A percentile compares a stretch with the other conserved stretches of the same genome.
These are phyloP conservation scores for Scutellaria barbata DNA, from an alignment of 257 asterid species.

Conservation along the genomic window DNA sequence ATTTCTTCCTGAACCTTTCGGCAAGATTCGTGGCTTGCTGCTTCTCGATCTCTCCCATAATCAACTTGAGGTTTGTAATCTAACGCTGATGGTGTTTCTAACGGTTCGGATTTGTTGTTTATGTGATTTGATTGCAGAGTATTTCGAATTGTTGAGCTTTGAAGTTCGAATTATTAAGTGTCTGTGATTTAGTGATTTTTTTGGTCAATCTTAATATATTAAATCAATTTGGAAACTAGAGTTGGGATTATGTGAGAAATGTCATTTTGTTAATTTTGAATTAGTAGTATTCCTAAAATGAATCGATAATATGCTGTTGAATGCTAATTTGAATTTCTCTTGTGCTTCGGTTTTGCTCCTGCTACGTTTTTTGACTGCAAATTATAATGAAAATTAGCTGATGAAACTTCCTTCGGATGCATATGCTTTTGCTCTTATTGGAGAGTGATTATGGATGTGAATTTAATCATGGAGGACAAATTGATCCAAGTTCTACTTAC, in stretches of 20 bases:
- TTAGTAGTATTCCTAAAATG: too few relatives aligned
- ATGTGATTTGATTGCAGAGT: slow-evolving; percentile 10
- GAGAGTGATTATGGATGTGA: too few relatives aligned
- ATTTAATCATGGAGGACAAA: too few relatives aligned
- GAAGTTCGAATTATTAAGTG: neutral
- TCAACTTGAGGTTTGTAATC: slow-evolving; percentile 49
- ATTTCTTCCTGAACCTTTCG: slow-evolving; percentile 53
- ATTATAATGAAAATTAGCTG: too few relatives aligned
- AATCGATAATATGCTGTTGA: too few relatives aligned
- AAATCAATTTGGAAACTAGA: neutral
- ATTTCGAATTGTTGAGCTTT: neutral
- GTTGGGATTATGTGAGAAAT: slow-evolving; percentile 1
- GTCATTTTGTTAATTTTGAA: neutral
- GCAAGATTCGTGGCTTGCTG: slow-evolving; percentile 48
- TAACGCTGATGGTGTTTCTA: neutral
- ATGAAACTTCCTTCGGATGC: too few relatives aligned
- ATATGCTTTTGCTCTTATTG: too few relatives aligned
- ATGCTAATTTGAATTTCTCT: neutral
- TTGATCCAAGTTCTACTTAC: too few relatives aligned
- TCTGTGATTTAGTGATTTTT: neutral
- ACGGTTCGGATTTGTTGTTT: neutral
- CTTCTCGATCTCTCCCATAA: slow-evolving; percentile 59
- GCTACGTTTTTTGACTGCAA: too few relatives aligned
- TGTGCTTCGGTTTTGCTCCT: neutral
- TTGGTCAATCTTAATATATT: neutral